Base-by-base conservation (phyloP, 805 yeast species). In the Saturnispora saitoi region DNA sequence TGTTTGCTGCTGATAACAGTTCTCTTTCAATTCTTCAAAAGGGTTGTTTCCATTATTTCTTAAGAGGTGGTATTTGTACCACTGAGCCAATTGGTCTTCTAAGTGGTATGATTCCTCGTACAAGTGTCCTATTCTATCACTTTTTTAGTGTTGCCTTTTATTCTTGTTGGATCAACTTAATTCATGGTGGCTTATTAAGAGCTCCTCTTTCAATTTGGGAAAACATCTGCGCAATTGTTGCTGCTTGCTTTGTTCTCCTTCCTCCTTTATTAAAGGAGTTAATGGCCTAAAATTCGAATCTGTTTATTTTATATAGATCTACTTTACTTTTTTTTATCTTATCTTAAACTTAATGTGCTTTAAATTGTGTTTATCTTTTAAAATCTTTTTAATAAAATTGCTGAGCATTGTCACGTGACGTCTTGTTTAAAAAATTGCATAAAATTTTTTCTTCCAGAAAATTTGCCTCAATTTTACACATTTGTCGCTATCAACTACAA, bases 101-200 rank as follows among this genome's bases (percentile, higher is more conserved):
- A 47, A 75, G 90, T 49, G 99, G 97, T 14, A 71, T 88, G 59
- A 67, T 78, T 48, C 95, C 95, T 43, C 74, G 72, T 55, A 96
- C 97, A 12, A 70, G 77, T 62, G 59, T 78, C 42, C 73, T 93
- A 52, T 80, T 95, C 60, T 77, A 81, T 65, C 96, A 91, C 58
- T 93, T 93, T 68, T 87, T 87, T 67, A 74, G 83, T 43, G 98
- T 93, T 45, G 98, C 96, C 1, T 77, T 91, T 57, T 90, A 85
- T 63, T 76, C 91, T 6, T 80, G 91, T 48, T 78, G 75, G 59
- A 62, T 81, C 56, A 89, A 90, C 67, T 78, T 84, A 28, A 78
- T 73, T 24, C 73, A 80, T 50, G 97, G 97, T 2, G 41, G 80
- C 12, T 49, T 70, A 0, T 81, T 85, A 5, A 72, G 84, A 60